A percentile compares a stretch with the other conserved stretches of the same genome.
These are phyloP conservation scores for Clarireedia sp. DNA, from an alignment of 2,329 filamentous ascomycete genomes.

Conservation along the genomic window DNA sequence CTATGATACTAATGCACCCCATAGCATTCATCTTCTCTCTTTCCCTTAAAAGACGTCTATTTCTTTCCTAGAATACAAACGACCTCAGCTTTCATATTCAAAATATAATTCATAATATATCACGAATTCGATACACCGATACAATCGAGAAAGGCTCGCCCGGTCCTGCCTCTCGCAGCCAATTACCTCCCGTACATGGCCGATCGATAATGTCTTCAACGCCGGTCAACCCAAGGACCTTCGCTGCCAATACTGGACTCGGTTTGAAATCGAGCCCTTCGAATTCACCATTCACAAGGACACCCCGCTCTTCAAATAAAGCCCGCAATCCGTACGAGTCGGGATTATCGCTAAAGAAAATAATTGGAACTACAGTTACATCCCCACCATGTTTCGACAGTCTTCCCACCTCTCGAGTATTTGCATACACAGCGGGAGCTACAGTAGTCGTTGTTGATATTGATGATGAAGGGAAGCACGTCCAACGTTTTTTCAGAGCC, in stretches of 20 bases:
- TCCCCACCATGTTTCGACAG: conserved; percentile 82
- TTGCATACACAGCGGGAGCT: conserved; percentile 88
- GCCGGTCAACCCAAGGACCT: conserved; percentile 26
- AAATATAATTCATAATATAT: neutral
- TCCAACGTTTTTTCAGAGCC: conserved; percentile 86
- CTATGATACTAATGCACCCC: neutral
- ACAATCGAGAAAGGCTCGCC: conserved; percentile 1
- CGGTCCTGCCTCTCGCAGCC: neutral
- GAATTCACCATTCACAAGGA: conserved; percentile 61
- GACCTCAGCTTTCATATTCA: too few species aligned
- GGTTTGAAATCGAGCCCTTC: conserved; percentile 63
- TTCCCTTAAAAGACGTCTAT: neutral
- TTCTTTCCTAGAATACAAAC: neutral
- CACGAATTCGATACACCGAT: neutral
- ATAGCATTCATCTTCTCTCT: neutral
- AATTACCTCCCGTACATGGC: neutral
- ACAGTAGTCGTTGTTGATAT: conserved; percentile 86
- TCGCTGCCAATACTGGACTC: conserved; percentile 26
- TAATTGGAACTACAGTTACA: conserved; percentile 83
- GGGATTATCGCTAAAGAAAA: conserved; percentile 66
- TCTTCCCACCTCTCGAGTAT: conserved; percentile 58
- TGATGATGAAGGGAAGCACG: conserved; percentile 53
- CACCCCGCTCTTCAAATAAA: conserved; percentile 51
- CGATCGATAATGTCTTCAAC: conserved; percentile 31
- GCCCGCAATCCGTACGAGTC: conserved; percentile 43